Percentiles rank a stretch among this genome's conserved stretches.
phyloP scores from a whole-genome alignment of 31 red algal genomes.

The Odonthalia washingtoniensis region DNA sequence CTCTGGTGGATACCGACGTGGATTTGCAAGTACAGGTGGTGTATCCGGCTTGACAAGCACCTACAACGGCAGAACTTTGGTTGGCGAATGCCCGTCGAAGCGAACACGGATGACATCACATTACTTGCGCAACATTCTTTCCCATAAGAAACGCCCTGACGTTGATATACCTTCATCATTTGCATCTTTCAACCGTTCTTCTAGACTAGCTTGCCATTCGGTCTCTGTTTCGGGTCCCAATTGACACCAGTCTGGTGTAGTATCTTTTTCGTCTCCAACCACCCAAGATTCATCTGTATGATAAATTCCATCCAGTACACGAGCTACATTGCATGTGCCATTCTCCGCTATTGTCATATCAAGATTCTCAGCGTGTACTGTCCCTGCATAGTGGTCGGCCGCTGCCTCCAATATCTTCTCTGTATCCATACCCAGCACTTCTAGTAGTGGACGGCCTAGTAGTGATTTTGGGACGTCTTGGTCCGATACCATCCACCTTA shows the following conservation, averaged over 20 bases:
- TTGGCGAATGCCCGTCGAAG: not conserved
- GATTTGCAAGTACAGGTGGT: not conserved
- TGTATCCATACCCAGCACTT: not conserved
- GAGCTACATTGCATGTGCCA: not conserved
- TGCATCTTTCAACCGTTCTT: not conserved
- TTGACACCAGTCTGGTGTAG: not conserved
- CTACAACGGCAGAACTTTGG: not conserved
- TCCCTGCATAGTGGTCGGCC: not conserved
- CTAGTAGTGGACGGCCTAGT: not conserved
- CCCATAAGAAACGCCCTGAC: not conserved
- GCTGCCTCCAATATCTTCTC: not conserved
- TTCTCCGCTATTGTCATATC: not conserved
- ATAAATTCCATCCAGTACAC: not conserved
- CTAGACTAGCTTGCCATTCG: not conserved
- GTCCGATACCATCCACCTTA: too few relatives aligned
- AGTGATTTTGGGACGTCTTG: too few relatives aligned
- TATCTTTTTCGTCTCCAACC: not conserved
- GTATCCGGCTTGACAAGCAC: not conserved
- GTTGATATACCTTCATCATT: not conserved
- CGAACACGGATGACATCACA: not conserved
- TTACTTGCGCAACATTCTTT: not conserved
- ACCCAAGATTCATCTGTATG: not conserved
- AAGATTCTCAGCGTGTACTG: not conserved
- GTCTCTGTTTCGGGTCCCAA: not conserved
- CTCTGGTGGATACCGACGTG: not conserved